Percentiles rank a stretch among this genome's conserved stretches.
Evolutionary conservation across 352 stramenopile species (phyloP).

Genomic region (Pseudoperonospora humuli): DNA sequence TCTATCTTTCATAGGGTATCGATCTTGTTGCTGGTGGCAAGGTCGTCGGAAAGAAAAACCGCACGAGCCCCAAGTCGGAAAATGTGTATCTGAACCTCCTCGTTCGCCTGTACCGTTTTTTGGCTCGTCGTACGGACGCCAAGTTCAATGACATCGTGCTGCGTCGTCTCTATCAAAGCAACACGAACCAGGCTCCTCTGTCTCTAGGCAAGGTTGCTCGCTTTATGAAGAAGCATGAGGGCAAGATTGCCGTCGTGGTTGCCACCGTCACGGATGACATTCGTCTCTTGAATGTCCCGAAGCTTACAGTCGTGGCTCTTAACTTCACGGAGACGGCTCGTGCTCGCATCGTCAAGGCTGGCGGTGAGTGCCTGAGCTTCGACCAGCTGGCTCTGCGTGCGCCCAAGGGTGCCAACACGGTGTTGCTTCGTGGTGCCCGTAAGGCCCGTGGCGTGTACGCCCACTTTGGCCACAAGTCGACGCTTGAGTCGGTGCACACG

Average conservation of each 20-base stretch:
- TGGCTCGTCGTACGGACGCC: conserved; percentile 95
- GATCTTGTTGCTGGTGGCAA: conserved; percentile 99
- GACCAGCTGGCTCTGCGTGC: conserved; percentile 97
- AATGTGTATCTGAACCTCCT: conserved; percentile 99
- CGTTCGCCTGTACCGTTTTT: conserved; percentile 94
- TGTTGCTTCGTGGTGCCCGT: conserved; percentile 97
- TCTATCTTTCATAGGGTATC: conserved; percentile 86
- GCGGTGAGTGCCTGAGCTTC: conserved; percentile 99
- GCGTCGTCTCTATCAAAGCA: conserved; percentile 98
- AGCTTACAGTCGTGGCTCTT: conserved; percentile 94
- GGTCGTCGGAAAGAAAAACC: conserved; percentile 96
- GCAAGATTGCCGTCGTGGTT: conserved; percentile 97
- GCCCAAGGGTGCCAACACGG: conserved; percentile 97
- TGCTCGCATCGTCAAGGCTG: conserved; percentile 95
- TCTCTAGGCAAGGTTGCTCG: conserved; percentile 92
- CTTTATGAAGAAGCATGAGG: conserved; percentile 99
- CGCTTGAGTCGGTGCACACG: conserved; percentile 96
- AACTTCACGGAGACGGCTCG: conserved; percentile 97
- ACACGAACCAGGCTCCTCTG: conserved; percentile 98
- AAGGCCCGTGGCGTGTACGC: conserved; percentile 95
- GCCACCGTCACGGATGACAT: conserved; percentile 99
- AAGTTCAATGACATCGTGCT: conserved; percentile 98
- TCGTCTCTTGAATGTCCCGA: conserved; percentile 93
- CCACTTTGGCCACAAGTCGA: conserved; percentile 98
- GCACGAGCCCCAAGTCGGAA: conserved; percentile 96